phyloP scores from a whole-genome alignment of 495 filamentous ascomycete species.

The Bacidia rubella region DNA sequence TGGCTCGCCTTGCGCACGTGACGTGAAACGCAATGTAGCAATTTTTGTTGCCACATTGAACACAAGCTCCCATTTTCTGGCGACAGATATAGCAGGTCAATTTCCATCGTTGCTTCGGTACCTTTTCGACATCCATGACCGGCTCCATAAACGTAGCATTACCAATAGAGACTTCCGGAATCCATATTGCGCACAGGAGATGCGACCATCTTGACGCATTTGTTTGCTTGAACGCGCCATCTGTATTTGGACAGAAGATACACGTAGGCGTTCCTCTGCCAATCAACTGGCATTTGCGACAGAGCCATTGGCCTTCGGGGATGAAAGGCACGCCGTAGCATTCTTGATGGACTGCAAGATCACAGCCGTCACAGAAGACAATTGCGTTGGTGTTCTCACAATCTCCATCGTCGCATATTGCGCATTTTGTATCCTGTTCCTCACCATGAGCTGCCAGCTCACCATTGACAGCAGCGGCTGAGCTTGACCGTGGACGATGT shows the following conservation, averaged over 20 bases:
- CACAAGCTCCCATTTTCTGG: conserved; percentile 94
- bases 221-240: conserved; percentile 97
- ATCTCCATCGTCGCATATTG: conserved; percentile 94
- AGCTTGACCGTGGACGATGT: conserved; percentile 78
- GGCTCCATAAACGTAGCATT: conserved; percentile 97
- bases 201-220: conserved; percentile 92
- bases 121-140: conserved; percentile 93
- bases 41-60: conserved; percentile 94
- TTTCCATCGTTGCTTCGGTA: conserved; percentile 87
- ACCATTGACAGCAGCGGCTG: conserved; percentile 81
- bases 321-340: conserved; percentile 99
- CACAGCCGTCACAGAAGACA: conserved; percentile 97
- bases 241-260: conserved; percentile 95
- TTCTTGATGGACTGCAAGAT: conserved; percentile 95
- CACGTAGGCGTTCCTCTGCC: conserved; percentile 85
- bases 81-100: conserved; percentile 92
- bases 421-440: conserved; percentile 94
- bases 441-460: conserved; percentile 70
- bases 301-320: conserved; percentile 96
- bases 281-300: conserved; percentile 90
- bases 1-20: conserved; percentile 79
- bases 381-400: conserved; percentile 99
- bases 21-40: conserved; percentile 99
- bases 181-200: conserved; percentile 94
- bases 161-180: conserved; percentile 89